These are phyloP conservation scores for Hypoxylon sp. DNA, from an alignment of 2,329 filamentous ascomycete species.

Conservation along the genomic window DNA sequence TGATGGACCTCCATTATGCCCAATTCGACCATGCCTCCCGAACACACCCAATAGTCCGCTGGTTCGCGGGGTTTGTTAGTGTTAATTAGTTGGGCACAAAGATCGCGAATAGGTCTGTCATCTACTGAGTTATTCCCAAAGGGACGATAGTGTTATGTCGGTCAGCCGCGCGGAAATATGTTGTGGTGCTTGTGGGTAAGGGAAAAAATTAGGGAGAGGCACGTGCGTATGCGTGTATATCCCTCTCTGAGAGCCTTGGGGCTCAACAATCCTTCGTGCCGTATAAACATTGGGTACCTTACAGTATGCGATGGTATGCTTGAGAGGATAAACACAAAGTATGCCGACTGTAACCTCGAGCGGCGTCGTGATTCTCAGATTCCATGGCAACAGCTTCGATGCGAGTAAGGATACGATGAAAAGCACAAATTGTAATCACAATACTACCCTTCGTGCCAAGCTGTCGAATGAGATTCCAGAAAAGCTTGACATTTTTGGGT, in stretches of 20 bases:
- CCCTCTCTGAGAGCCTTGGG: neutral
- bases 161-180: slow-evolving; percentile 7
- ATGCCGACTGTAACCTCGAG: slow-evolving; percentile 4
- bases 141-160: slow-evolving; percentile 11
- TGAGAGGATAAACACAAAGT: slow-evolving; percentile 1
- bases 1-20: slow-evolving; percentile 32
- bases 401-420: slow-evolving; percentile 25
- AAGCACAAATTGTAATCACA: slow-evolving; percentile 23
- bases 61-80: slow-evolving; percentile 23
- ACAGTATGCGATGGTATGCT: neutral
- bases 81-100: slow-evolving; percentile 21
- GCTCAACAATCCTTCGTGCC: neutral
- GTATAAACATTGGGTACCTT: neutral
- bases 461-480: slow-evolving; percentile 34
- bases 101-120: slow-evolving; percentile 26
- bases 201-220: neutral
- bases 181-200: slow-evolving; percentile 7
- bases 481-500: slow-evolving; percentile 35
- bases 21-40: slow-evolving; percentile 24
- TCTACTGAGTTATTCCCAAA: slow-evolving; percentile 11
- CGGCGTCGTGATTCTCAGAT: slow-evolving; percentile 20
- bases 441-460: slow-evolving; percentile 23
- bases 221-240: slow-evolving; percentile 5
- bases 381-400: slow-evolving; percentile 18
- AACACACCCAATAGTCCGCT: slow-evolving; percentile 34